Base-by-base conservation (phyloP, 495 filamentous ascomycete genomes). In the Talaromyces trachyspermus region DNA sequence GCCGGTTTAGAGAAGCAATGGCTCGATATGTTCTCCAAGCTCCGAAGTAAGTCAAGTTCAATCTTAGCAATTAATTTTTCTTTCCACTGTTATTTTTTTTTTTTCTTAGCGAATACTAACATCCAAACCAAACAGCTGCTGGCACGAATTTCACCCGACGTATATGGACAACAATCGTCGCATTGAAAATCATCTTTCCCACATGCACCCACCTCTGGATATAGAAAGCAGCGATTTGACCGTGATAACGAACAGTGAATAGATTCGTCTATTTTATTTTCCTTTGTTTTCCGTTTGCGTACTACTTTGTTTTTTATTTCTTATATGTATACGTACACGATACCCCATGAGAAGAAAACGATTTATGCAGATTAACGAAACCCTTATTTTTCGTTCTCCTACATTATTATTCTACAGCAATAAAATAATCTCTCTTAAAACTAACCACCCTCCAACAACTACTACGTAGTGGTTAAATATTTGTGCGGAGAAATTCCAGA, bases 1-100 rank as follows among this genome's bases (percentile, higher is more conserved):
- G 83, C 54, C 82, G 92, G 36, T 99, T 99, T 66, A 72, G 92
- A 50, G 90, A 95, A 68, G 90, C 92, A 17, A 99, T 99, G 89
- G 84, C 88, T 48, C 78, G 89, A 76, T 96, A 92, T 64, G 86
- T 88, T 35, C 72, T 86, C 22, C 78, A 83, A 56, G 79, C 78
- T 15, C 85, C 85, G 43, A 86, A 80, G 78, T 77, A 64, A 49
- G 54, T 50, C 12, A n/a, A n/a, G n/a, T n/a, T n/a, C n/a, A n/a
- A n/a, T n/a, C n/a, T n/a, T n/a, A n/a, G n/a, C n/a, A n/a, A n/a
- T n/a, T n/a, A n/a, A n/a, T n/a, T n/a, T n/a, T n/a, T n/a, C n/a
- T n/a, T n/a, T n/a, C n/a, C n/a, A n/a, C n/a, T n/a, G n/a, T n/a
- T n/a, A n/a, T n/a, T 8, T 12, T 19, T 18, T 36, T 39, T 38